These are phyloP conservation scores for Huntiella moniliformis DNA, from an alignment of 2,329 filamentous ascomycete genomes.

Conservation along the genomic window DNA sequence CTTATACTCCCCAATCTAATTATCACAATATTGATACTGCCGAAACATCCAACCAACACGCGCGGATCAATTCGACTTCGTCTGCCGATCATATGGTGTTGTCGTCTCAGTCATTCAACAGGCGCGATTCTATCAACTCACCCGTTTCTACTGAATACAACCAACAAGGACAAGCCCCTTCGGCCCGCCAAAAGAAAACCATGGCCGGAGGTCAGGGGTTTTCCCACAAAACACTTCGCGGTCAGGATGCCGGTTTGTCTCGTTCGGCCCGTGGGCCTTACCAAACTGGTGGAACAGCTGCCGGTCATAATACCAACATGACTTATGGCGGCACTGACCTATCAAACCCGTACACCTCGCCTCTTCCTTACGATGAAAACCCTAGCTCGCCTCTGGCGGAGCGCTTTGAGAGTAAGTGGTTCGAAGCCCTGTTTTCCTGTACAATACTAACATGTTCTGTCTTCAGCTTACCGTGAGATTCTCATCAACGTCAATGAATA, in stretches of 20 bases:
- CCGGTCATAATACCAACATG: neutral
- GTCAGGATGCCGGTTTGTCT: neutral
- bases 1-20: neutral
- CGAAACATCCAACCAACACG: constrained; percentile 3
- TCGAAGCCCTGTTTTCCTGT: neutral
- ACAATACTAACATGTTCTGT: constrained; percentile 1
- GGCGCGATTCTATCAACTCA: neutral
- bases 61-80: constrained; percentile 6
- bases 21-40: constrained; percentile 1
- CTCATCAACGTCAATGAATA: constrained; percentile 88
- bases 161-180: neutral
- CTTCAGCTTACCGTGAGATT: constrained; percentile 74
- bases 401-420: constrained; percentile 61
- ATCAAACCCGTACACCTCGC: constrained; percentile 71
- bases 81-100: constrained; percentile 11
- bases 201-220: constrained; percentile 3
- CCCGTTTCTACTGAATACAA: neutral
- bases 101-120: constrained; percentile 4
- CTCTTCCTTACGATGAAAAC: constrained; percentile 69
- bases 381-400: constrained; percentile 77
- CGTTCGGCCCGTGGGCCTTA: neutral
- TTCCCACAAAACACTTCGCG: constrained; percentile 4
- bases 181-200: neutral
- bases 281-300: neutral
- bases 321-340: neutral